Evolutionary conservation across 495 filamentous ascomycete species (phyloP).

Genomic region (Geoglossum glabrum): DNA sequence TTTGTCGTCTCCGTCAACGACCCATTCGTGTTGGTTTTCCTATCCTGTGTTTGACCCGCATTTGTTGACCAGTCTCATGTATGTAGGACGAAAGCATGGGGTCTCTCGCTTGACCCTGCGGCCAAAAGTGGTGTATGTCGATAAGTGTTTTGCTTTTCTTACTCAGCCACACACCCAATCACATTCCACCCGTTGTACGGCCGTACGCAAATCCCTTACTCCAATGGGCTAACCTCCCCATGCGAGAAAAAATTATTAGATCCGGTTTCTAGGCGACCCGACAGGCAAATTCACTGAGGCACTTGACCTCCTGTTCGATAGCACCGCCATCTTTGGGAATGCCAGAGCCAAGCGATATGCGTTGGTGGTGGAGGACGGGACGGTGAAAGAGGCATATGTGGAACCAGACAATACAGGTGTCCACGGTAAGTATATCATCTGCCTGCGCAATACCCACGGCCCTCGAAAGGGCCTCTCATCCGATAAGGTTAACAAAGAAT

Average conservation of each 20-base stretch:
- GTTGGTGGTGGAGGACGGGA: conserved; percentile 19
- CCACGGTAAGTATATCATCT: conserved; percentile 34
- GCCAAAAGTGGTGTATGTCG: conserved; percentile 51
- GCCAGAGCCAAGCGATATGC: conserved; percentile 78
- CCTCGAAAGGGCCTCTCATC: not conserved
- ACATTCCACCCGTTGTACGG: not conserved
- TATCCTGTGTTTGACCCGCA: not conserved
- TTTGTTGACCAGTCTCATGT: not conserved
- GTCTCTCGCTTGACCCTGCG: conserved; percentile 44
- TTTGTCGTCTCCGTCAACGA: conserved; percentile 91
- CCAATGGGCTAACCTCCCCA: not conserved
- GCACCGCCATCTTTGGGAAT: conserved; percentile 64
- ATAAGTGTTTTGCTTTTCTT: not conserved
- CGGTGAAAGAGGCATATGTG: conserved; percentile 26
- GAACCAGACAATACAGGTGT: conserved; percentile 91
- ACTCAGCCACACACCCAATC: not conserved
- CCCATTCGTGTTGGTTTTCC: conserved; percentile 61
- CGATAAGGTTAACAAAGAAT: conserved; percentile 1
- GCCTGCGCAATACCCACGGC: not conserved
- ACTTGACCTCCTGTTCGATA: conserved; percentile 70
- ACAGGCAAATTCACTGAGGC: conserved; percentile 64
- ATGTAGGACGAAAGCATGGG: conserved; percentile 60
- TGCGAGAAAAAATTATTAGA: conserved; percentile 16
- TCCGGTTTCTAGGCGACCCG: conserved; percentile 87
- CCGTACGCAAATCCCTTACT: conserved; percentile 3